A percentile compares a stretch with the other conserved stretches of the same genome.
phyloP scores from a whole-genome alignment of 2,329 filamentous ascomycete genomes.

The Cercospora zeae-maydis region DNA sequence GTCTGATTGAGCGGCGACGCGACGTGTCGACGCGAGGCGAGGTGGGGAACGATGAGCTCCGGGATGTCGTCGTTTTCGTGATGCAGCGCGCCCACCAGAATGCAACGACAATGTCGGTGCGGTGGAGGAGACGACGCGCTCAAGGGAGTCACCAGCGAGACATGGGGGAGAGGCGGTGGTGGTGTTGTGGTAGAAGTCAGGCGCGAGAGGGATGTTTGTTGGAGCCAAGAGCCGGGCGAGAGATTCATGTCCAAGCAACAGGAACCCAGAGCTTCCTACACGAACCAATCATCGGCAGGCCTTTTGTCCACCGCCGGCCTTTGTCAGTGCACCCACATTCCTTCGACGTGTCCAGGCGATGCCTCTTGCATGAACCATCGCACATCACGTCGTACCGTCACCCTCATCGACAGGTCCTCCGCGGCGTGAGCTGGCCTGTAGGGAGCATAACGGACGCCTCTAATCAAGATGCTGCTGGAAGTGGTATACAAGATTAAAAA shows the following conservation, averaged over 20 bases:
- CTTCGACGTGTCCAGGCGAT: background rate
- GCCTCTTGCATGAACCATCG: background rate
- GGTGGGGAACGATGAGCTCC: conserved; percentile 1
- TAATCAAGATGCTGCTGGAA: too few species aligned
- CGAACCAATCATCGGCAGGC: background rate
- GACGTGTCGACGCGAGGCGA: conserved; percentile 1
- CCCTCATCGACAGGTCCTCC: background rate
- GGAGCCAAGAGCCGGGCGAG: background rate
- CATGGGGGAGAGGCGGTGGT: background rate
- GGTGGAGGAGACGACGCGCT: background rate
- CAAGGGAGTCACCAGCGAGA: background rate
- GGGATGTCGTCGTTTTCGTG: background rate
- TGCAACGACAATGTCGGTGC: background rate
- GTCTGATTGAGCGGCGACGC: background rate
- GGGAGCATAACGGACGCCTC: too few species aligned
- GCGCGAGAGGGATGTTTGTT: background rate
- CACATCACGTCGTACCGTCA: background rate
- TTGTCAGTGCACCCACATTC: background rate
- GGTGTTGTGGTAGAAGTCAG: background rate
- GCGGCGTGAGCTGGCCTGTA: too few species aligned
- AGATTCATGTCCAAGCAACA: conserved; percentile 5
- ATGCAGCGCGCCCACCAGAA: background rate
- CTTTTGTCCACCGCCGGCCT: background rate
- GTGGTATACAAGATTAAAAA: too few species aligned
- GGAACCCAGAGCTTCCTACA: background rate